phyloP scores from a whole-genome alignment of 73 alveolate genomes.

The Tetrahymena borealis region DNA sequence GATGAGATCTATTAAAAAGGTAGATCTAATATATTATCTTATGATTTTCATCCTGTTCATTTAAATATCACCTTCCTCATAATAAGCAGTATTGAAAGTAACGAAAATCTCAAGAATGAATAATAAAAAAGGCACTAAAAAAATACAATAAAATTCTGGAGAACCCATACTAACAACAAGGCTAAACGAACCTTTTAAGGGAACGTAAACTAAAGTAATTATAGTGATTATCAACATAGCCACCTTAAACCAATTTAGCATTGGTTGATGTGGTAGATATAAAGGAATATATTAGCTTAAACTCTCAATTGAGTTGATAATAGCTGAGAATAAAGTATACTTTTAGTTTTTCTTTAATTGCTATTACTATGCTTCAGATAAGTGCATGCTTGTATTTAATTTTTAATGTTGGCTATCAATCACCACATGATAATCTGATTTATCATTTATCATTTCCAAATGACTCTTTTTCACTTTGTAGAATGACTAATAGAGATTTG shows the following conservation, averaged over 20 bases:
- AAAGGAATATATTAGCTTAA: neutral
- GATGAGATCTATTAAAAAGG: neutral
- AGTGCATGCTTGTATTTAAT: neutral
- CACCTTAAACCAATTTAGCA: neutral
- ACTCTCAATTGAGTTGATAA: neutral
- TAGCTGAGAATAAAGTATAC: neutral
- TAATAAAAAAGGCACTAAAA: neutral
- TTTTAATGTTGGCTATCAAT: neutral
- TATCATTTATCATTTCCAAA: neutral
- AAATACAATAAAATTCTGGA: neutral
- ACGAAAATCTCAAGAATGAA: neutral
- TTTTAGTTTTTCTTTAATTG: neutral
- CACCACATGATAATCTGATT: neutral
- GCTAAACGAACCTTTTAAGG: neutral
- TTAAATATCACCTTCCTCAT: neutral
- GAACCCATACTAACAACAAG: neutral
- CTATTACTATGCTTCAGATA: neutral
- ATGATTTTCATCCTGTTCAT: neutral
- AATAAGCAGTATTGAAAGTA: neutral
- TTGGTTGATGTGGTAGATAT: neutral
- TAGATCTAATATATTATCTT: neutral
- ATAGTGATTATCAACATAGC: neutral
- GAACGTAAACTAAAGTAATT: neutral
- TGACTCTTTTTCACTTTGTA: neutral
- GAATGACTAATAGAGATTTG: neutral